Conservation (phyloP, 306 rosid species). For the Sechiopsis laciniata region DNA sequence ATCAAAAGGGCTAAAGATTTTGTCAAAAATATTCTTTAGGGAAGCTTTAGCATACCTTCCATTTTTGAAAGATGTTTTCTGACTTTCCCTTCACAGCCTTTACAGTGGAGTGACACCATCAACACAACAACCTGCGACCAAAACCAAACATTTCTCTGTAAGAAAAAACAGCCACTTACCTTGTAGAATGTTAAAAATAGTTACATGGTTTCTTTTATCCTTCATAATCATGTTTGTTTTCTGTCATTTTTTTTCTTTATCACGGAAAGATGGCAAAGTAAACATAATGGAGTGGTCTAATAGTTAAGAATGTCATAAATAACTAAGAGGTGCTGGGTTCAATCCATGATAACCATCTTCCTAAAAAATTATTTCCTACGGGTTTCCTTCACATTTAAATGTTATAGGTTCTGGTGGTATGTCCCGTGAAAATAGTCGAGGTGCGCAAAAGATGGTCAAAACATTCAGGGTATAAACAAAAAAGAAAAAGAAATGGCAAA, state of each 20-base stretch:
- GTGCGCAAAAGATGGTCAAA: too few relatives aligned
- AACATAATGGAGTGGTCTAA: too few relatives aligned
- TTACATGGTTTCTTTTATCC: not conserved
- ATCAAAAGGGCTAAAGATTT: not conserved
- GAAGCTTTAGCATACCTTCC: slow-evolving; percentile 38
- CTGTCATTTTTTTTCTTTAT: not conserved
- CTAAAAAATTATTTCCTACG: too few relatives aligned
- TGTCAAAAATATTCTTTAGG: not conserved
- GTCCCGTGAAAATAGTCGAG: too few relatives aligned
- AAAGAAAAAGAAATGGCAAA: not conserved
- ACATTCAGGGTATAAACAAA: not conserved
- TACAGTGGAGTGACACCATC: slow-evolving; percentile 63
- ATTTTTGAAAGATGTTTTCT: slow-evolving; percentile 61
- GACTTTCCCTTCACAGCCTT: slow-evolving; percentile 63
- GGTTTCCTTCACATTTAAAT: too few relatives aligned
- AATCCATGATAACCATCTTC: too few relatives aligned
- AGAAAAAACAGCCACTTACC: slow-evolving; percentile 6
- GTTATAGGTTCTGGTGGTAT: too few relatives aligned
- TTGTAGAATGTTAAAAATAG: not conserved
- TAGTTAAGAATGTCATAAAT: too few relatives aligned
- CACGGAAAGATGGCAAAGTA: too few relatives aligned
- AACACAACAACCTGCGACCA: slow-evolving; percentile 47
- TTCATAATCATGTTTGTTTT: slow-evolving; percentile 1
- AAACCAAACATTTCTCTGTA: slow-evolving; percentile 3
- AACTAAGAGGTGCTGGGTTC: too few relatives aligned